phyloP scores from a whole-genome alignment of 306 rosid genomes.

The Delonix regia region DNA sequence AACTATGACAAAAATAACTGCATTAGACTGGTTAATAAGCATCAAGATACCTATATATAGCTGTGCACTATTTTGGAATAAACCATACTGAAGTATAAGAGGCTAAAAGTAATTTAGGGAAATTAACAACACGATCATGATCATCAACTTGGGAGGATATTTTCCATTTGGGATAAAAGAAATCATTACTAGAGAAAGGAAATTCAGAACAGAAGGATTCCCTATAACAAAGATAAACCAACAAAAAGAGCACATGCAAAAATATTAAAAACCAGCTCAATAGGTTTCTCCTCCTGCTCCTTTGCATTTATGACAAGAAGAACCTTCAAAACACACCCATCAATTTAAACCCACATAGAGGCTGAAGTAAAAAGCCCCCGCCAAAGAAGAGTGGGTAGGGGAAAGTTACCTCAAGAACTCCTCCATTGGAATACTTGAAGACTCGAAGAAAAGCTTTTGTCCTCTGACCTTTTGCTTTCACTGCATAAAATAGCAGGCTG shows the following conservation, averaged over 20 bases:
- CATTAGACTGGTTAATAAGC: background rate
- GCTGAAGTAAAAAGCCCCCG: slow-evolving; percentile 3
- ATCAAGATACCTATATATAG: background rate
- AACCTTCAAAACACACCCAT: background rate
- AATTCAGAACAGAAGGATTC: background rate
- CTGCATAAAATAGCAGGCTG: slow-evolving; percentile 53
- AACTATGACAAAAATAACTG: background rate
- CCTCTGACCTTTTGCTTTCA: slow-evolving; percentile 65
- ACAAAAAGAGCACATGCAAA: background rate
- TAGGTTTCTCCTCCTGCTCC: slow-evolving; percentile 1
- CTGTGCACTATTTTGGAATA: background rate
- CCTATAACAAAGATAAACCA: background rate
- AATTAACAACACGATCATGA: background rate
- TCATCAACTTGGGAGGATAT: background rate
- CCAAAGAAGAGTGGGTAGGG: background rate
- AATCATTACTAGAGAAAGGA: background rate
- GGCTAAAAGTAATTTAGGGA: background rate
- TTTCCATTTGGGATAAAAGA: too few relatives aligned
- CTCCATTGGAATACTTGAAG: slow-evolving; percentile 81
- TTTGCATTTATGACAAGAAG: background rate
- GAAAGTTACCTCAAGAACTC: slow-evolving; percentile 83
- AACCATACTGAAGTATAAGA: background rate
- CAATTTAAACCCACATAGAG: background rate
- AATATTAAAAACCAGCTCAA: background rate
- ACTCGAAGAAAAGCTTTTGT: slow-evolving; percentile 95